Evolutionary conservation across 257 asterid genomes (phyloP), one percentile per base, ranked within the genome.

Genomic region (Scutellaria barbata): DNA sequence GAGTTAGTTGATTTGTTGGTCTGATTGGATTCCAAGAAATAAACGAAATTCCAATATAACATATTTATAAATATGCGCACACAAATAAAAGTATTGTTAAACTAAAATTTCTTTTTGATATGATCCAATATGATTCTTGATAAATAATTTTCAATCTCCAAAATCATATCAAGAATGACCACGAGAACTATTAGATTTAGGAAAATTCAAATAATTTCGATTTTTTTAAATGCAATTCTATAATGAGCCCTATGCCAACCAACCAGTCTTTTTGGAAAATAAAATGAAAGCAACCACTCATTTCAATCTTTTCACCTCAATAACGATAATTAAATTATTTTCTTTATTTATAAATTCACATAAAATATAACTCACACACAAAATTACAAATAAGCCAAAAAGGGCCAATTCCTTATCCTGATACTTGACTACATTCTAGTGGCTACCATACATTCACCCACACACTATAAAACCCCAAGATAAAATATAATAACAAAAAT

Each of bases 371-470:
- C 25, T 22, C 25, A 22, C 25, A 22, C 14, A 10, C 14, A 30
- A 30, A 30, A 30, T 50, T 10, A 37, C 8, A 17, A 46, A 47
- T 14, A 47, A 35, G 11, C 10, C 47, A 63, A 58, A 56, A 46
- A 47, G 8, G 46, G 17, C 70, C 76, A 72, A 71, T 68, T 75
- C 66, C 81, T 79, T 82, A 79, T 82, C 83, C 72, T 14, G 33
- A 63, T 10, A 50, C 16, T 64, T 25, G 57, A 35, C 66, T 53
- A 12, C 9, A 72, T 33, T 50, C 72, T 33, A 50, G 76, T 74
- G 82, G 82, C 75, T 53, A 5, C 37, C 3, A 50, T 51, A 10
- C 10, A 73, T 64, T 50, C 79, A 52, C 58, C 4, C 81, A 62
- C 70, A 77, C 47, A 51, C 13, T 68, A 60, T 30, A 46, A 75